Evolutionary conservation across 306 rosid genomes (phyloP).

Genomic region (Dicorynia guianensis): DNA sequence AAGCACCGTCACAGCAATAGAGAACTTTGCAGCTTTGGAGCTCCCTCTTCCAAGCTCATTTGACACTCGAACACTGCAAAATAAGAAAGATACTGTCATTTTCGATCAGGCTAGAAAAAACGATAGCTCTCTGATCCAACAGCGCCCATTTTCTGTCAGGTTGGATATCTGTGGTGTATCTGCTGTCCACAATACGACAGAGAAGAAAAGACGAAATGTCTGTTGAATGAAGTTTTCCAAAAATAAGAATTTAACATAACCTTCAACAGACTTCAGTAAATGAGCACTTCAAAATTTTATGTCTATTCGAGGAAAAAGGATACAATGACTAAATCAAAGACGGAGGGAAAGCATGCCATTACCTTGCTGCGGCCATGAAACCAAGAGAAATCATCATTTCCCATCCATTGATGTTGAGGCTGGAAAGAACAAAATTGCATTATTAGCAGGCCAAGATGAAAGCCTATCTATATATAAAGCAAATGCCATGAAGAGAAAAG

Average conservation of each 20-base stretch:
- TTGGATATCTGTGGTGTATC: too few species aligned
- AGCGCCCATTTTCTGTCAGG: not conserved
- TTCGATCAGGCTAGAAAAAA: not conserved
- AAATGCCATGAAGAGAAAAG: not conserved
- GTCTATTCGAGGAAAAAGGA: not conserved
- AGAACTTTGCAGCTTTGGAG: slow-evolving; percentile 56
- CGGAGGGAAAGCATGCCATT: not conserved
- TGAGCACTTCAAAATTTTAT: too few species aligned
- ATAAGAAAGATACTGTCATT: not conserved
- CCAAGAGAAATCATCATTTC: slow-evolving; percentile 68
- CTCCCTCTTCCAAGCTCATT: slow-evolving; percentile 67
- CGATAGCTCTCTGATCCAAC: not conserved
- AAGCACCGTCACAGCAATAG: slow-evolving; percentile 45
- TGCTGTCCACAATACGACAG: too few species aligned
- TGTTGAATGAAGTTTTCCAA: too few species aligned
- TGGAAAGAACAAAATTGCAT: slow-evolving; percentile 21
- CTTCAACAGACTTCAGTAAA: too few species aligned
- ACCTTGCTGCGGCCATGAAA: slow-evolving; percentile 62
- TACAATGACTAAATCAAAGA: not conserved
- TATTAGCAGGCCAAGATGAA: slow-evolving; percentile 1
- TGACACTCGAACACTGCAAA: slow-evolving; percentile 58
- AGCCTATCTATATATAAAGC: not conserved
- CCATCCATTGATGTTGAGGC: slow-evolving; percentile 70
- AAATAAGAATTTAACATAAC: too few species aligned
- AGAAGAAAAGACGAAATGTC: too few species aligned